Percentiles rank a stretch among this genome's conserved stretches.
phyloP scores from a whole-genome alignment of 2,329 filamentous ascomycete genomes.

The Cordyceps farinosa region DNA sequence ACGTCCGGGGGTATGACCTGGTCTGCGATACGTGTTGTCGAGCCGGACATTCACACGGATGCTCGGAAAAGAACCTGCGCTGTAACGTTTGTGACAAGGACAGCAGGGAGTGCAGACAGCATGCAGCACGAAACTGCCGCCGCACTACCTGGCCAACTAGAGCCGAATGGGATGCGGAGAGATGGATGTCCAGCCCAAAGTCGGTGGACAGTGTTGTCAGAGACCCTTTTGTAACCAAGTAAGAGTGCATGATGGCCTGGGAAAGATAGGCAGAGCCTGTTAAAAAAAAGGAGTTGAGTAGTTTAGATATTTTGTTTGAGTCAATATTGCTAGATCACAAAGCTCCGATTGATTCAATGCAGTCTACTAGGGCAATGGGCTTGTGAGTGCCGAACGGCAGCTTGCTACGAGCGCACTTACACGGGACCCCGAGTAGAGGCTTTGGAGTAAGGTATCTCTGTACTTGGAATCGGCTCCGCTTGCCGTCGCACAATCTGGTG shows the following conservation, averaged over 20 bases:
- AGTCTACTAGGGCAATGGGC: too few species aligned
- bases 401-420: too few species aligned
- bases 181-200: neutral
- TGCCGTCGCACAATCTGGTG: too few species aligned
- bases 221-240: neutral
- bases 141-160: neutral
- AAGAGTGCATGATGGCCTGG: neutral
- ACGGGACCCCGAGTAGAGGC: too few species aligned
- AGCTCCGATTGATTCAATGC: too few species aligned
- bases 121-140: neutral
- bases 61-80: neutral
- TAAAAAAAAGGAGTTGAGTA: neutral
- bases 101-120: neutral
- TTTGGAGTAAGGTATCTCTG: too few species aligned
- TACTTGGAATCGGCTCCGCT: too few species aligned
- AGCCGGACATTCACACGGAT: neutral
- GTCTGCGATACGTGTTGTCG: neutral
- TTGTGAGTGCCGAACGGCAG: too few species aligned
- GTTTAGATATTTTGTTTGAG: neutral
- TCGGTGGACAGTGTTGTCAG: neutral
- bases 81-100: neutral
- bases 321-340: neutral
- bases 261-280: neutral
- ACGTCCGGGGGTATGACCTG: neutral
- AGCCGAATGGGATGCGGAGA: neutral